phyloP scores from a whole-genome alignment of 2,329 filamentous ascomycete genomes.

The Epicoccum nigrum region DNA sequence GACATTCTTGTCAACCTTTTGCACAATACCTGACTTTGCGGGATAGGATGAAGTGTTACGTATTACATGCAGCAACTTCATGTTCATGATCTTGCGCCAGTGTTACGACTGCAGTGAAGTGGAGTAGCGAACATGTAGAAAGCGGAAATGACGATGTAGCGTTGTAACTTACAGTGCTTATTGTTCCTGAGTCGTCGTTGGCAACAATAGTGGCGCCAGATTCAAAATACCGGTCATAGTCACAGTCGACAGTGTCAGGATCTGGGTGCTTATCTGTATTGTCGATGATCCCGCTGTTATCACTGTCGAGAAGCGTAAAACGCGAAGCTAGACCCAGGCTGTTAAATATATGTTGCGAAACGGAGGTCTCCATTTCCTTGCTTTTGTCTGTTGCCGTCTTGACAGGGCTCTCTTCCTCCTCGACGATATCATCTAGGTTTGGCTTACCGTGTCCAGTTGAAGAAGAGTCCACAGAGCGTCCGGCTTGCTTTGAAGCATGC shows the following conservation, averaged over 20 bases:
- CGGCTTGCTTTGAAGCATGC: not conserved
- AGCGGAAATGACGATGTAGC: not conserved
- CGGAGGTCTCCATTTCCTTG: not conserved
- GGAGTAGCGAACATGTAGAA: not conserved
- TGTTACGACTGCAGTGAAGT: not conserved
- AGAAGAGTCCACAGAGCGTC: too few relatives aligned
- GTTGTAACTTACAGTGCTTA: not conserved
- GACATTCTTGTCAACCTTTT: not conserved
- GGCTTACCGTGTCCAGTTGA: too few relatives aligned
- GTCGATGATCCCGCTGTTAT: not conserved
- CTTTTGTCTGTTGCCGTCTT: not conserved
- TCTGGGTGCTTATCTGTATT: not conserved
- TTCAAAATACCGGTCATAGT: not conserved
- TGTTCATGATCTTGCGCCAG: too few relatives aligned
- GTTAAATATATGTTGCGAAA: not conserved
- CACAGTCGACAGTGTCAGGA: not conserved
- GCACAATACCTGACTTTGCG: not conserved
- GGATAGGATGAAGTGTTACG: too few relatives aligned
- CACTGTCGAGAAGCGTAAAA: not conserved
- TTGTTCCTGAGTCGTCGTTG: not conserved
- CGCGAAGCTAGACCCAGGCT: not conserved
- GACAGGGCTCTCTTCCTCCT: slow-evolving; percentile 9
- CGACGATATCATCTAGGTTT: slow-evolving; percentile 1
- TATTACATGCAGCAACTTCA: too few relatives aligned
- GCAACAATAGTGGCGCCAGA: not conserved